Evolutionary conservation across 176 grass and related monocot genomes (phyloP).

Genomic region (Eleusine indica): DNA sequence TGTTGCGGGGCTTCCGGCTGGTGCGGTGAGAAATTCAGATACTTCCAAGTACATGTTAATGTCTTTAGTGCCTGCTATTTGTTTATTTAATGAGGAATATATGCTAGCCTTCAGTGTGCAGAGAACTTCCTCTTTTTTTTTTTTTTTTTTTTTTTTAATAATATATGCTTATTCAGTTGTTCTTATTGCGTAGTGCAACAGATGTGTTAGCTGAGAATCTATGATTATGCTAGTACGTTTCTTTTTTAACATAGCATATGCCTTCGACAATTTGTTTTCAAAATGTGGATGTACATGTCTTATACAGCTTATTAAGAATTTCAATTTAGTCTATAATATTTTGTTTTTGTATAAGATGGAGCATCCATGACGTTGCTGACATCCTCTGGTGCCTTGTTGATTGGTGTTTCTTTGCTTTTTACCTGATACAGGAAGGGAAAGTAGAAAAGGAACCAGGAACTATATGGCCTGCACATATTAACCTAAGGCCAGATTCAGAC

Average conservation of each 20-base stretch:
- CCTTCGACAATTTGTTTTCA: background rate
- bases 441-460: conserved; percentile 24
- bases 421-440: background rate
- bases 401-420: background rate
- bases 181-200: background rate
- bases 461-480: conserved; percentile 59
- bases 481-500: conserved; percentile 52
- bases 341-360: background rate
- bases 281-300: background rate
- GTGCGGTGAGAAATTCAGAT: conserved; percentile 28
- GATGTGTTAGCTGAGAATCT: background rate
- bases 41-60: background rate
- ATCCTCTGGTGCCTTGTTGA: background rate
- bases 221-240: background rate
- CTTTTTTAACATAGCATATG: background rate
- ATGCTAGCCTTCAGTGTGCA: background rate
- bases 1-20: background rate
- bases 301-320: background rate
- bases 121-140: background rate
- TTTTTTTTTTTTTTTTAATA: no score
- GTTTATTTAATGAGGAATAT: background rate
- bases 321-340: background rate
- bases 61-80: background rate
- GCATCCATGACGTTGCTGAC: background rate
- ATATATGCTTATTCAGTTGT: conserved; percentile 7